phyloP scores from a whole-genome alignment of 2,329 filamentous ascomycete genomes.

The Westerdykella ornata region DNA sequence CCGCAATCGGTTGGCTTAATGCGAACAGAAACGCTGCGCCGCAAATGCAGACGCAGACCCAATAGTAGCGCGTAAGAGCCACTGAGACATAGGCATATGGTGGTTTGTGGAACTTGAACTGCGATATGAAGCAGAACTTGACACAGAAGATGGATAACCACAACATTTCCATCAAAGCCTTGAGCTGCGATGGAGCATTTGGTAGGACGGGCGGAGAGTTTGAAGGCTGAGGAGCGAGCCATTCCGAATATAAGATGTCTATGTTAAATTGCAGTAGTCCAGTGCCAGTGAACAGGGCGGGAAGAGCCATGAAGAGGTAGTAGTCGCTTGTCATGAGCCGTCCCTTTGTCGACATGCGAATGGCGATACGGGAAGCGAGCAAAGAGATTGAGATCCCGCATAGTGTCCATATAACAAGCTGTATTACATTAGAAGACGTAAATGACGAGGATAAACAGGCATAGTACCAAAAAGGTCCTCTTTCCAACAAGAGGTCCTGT shows the following conservation, averaged over 20 bases:
- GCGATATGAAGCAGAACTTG: conserved; percentile 13
- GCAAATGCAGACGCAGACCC: conserved; percentile 7
- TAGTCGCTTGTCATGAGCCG: conserved; percentile 10
- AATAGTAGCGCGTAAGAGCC: conserved; percentile 11
- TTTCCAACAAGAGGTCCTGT: not conserved
- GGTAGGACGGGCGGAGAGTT: not conserved
- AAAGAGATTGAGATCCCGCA: conserved; percentile 7
- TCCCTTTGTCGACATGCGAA: conserved; percentile 12
- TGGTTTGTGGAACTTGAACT: conserved; percentile 14
- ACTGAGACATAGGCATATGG: conserved; percentile 13
- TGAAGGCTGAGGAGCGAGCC: not conserved
- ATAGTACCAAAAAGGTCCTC: not conserved
- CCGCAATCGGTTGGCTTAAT: conserved; percentile 9
- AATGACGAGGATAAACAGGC: not conserved
- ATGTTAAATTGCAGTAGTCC: conserved; percentile 9
- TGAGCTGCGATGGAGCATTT: conserved; percentile 4
- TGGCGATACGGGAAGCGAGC: conserved; percentile 8
- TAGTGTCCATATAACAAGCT: conserved; percentile 8
- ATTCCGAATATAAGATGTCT: conserved; percentile 5
- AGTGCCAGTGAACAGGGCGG: conserved; percentile 9
- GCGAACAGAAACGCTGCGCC: conserved; percentile 7
- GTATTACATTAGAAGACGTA: not conserved
- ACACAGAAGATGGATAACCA: conserved; percentile 14
- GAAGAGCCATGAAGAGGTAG: conserved; percentile 11
- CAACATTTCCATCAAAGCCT: conserved; percentile 12